Conservation (phyloP, 202 grass and related monocot genomes). For the Brachypodium distachyon region DNA sequence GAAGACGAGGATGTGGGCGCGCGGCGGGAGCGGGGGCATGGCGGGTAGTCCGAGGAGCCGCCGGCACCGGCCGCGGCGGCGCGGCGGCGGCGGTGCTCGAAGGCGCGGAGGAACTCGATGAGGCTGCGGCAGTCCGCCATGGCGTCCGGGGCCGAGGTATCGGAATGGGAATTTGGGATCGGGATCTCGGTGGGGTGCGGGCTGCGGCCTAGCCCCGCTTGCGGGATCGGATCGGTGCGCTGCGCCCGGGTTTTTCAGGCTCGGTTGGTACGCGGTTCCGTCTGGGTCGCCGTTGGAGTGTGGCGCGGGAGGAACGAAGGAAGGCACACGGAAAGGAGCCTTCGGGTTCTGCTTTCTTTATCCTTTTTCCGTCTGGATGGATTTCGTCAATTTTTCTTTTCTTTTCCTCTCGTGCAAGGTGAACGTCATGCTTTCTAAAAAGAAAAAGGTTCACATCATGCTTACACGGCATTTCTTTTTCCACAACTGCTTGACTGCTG, state of each 20-base stretch:
- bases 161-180: not conserved
- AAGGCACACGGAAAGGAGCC: too few species aligned
- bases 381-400: too few species aligned
- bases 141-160: not conserved
- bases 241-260: not conserved
- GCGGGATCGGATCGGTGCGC: not conserved
- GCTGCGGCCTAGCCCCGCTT: not conserved
- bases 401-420: too few species aligned
- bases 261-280: not conserved
- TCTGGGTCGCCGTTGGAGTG: too few species aligned
- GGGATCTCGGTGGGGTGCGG: not conserved
- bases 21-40: slow-evolving; percentile 20
- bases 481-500: too few species aligned
- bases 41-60: not conserved
- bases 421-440: too few species aligned
- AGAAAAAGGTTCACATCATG: too few species aligned
- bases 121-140: slow-evolving; percentile 90
- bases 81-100: slow-evolving; percentile 54
- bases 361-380: too few species aligned
- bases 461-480: too few species aligned
- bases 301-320: not conserved
- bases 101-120: slow-evolving; percentile 83
- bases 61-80: slow-evolving; percentile 8
- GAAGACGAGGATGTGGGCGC: not conserved
- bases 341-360: too few species aligned